Percentiles rank a stretch among this genome's conserved stretches.
Conservation (phyloP, 305 asterid genomes). For the Rubia occidens region DNA sequence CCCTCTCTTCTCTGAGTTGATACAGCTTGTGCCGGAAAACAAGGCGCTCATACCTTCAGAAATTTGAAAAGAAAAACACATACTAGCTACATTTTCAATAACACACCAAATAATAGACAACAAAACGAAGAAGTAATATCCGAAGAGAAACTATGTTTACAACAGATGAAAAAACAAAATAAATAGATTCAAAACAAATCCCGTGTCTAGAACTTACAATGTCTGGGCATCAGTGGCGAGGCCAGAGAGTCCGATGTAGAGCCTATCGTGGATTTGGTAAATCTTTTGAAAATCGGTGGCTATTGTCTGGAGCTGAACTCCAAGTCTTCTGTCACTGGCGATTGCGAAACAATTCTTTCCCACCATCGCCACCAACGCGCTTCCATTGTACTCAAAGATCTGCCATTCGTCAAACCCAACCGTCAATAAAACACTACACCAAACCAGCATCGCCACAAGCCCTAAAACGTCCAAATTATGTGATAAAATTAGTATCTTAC, state of each 20-base stretch:
- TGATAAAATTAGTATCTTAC: neutral
- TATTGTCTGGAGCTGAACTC: constrained; percentile 83
- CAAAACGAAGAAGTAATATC: neutral
- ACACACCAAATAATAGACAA: neutral
- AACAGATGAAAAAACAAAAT: neutral
- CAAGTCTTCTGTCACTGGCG: constrained; percentile 85
- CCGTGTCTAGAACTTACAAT: constrained; percentile 30
- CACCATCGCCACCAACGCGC: constrained; percentile 95
- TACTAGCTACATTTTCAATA: neutral
- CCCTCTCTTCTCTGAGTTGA: constrained; percentile 88
- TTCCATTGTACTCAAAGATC: constrained; percentile 98
- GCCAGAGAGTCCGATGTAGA: constrained; percentile 82
- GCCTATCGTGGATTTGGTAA: constrained; percentile 67
- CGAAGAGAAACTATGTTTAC: neutral
- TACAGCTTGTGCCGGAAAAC: constrained; percentile 82
- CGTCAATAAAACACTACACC: neutral
- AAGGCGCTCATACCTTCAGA: constrained; percentile 67
- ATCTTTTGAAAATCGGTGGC: constrained; percentile 86
- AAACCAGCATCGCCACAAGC: neutral
- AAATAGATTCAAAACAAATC: neutral
- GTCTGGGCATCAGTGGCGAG: constrained; percentile 87
- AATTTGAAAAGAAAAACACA: neutral
- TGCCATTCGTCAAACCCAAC: constrained; percentile 15
- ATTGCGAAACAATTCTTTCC: constrained; percentile 97
- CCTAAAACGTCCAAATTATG: neutral